Evolutionary conservation across 129 eudicot species (phyloP).

Genomic region (Flaveria brownii): DNA sequence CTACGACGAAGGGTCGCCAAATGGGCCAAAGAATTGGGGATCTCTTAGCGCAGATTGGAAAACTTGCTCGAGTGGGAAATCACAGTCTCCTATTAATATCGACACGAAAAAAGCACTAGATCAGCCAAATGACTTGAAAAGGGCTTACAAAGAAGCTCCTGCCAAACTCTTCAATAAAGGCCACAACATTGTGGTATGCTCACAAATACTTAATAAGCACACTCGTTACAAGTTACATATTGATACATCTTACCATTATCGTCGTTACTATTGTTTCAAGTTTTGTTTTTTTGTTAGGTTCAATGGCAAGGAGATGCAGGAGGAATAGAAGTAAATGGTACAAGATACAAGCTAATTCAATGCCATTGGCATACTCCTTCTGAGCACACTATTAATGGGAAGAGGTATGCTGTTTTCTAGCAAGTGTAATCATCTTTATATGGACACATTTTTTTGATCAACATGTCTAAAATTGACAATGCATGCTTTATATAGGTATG

Average conservation of each 20-base stretch:
- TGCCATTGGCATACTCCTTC: conserved; percentile 83
- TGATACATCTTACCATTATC: neutral
- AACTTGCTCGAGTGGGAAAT: conserved; percentile 38
- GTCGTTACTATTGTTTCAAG: neutral
- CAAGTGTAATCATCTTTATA: neutral
- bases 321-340: conserved; percentile 41
- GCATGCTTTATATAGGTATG: conserved; percentile 24
- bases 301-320: conserved; percentile 61
- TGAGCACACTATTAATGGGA: conserved; percentile 59
- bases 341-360: conserved; percentile 41
- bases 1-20: neutral
- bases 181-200: conserved; percentile 37
- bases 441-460: neutral
- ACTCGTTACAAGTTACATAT: neutral
- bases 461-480: neutral
- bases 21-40: conserved; percentile 52
- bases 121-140: conserved; percentile 25
- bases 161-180: conserved; percentile 41
- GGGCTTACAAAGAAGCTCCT: conserved; percentile 43
- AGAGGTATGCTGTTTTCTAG: conserved; percentile 25
- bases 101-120: neutral
- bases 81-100: conserved; percentile 52
- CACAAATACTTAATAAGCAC: neutral
- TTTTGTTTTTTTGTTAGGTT: conserved; percentile 29
- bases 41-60: conserved; percentile 38